Evolutionary conservation across 2,329 filamentous ascomycete species (phyloP).

Genomic region (Diaporthe longicolla): DNA sequence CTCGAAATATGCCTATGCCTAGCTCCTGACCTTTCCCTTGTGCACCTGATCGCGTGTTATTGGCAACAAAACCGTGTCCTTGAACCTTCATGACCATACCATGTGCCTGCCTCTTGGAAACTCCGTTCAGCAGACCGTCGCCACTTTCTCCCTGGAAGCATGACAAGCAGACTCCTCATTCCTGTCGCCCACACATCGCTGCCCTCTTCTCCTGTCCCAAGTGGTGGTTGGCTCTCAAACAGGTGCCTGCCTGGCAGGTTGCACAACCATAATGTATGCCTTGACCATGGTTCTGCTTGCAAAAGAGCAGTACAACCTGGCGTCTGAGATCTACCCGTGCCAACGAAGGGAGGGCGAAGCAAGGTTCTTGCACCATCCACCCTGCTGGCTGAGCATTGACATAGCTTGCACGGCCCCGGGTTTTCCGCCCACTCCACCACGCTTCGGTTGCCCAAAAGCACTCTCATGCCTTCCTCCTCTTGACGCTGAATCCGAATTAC

Average conservation of each 20-base stretch:
- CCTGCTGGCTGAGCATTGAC: constrained; percentile 1
- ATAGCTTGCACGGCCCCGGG: neutral
- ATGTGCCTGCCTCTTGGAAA: constrained; percentile 27
- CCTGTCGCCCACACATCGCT: neutral
- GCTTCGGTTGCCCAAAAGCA: neutral
- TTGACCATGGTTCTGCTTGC: neutral
- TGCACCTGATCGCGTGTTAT: constrained; percentile 38
- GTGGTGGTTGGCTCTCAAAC: neutral
- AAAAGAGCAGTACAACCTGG: neutral
- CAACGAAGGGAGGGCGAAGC: neutral
- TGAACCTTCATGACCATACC: constrained; percentile 33
- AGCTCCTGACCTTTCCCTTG: constrained; percentile 18
- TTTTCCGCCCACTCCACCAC: neutral
- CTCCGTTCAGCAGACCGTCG: constrained; percentile 26
- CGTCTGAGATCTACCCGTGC: neutral
- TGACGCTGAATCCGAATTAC: neutral
- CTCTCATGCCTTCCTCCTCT: constrained; percentile 10
- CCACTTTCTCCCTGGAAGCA: neutral
- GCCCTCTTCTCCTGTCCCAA: neutral
- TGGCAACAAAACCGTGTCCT: constrained; percentile 35
- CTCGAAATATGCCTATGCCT: constrained; percentile 34
- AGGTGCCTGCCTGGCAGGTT: neutral
- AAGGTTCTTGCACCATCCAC: neutral
- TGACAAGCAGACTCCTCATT: neutral
- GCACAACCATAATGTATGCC: neutral